These are phyloP conservation scores for Penicillium flavigenum DNA, from an alignment of 495 filamentous ascomycete genomes.

Conservation along the genomic window DNA sequence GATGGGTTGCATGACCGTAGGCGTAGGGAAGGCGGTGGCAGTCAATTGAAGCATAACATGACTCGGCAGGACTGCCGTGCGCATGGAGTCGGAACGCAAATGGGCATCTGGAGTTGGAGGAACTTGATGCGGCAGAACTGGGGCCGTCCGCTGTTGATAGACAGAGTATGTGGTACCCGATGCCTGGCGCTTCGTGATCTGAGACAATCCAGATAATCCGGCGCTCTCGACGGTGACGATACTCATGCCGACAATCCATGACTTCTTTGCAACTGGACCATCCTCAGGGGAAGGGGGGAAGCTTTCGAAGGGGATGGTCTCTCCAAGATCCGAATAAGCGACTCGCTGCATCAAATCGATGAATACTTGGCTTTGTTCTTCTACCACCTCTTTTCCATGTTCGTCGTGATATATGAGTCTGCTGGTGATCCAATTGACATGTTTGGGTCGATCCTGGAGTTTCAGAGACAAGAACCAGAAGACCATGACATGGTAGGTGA, in stretches of 20 bases:
- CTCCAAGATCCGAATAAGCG: constrained; percentile 77
- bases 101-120: constrained; percentile 50
- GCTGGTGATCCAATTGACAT: constrained; percentile 90
- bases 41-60: constrained; percentile 78
- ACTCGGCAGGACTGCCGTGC: constrained; percentile 64
- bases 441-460: constrained; percentile 74
- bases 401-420: constrained; percentile 73
- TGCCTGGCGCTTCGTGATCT: constrained; percentile 79
- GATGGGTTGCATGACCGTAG: constrained; percentile 67
- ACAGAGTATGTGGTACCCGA: constrained; percentile 79
- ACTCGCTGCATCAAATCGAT: constrained; percentile 95
- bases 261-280: constrained; percentile 68
- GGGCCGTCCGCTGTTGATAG: constrained; percentile 68
- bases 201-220: constrained; percentile 67
- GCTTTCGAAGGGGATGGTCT: constrained; percentile 48
- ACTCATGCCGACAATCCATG: constrained; percentile 85
- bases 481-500: constrained; percentile 92
- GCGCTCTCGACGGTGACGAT: constrained; percentile 84
- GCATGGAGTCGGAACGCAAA: constrained; percentile 38
- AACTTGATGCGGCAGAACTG: constrained; percentile 65
- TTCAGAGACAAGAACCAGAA: constrained; percentile 94
- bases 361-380: constrained; percentile 90
- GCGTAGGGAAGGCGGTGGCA: constrained; percentile 64
- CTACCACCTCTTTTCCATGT: constrained; percentile 69
- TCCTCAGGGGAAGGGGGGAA: constrained; percentile 64